Percentiles rank a stretch among this genome's conserved stretches.
Evolutionary conservation across 257 asterid genomes (phyloP).

Genomic region (Sherardia arvensis): DNA sequence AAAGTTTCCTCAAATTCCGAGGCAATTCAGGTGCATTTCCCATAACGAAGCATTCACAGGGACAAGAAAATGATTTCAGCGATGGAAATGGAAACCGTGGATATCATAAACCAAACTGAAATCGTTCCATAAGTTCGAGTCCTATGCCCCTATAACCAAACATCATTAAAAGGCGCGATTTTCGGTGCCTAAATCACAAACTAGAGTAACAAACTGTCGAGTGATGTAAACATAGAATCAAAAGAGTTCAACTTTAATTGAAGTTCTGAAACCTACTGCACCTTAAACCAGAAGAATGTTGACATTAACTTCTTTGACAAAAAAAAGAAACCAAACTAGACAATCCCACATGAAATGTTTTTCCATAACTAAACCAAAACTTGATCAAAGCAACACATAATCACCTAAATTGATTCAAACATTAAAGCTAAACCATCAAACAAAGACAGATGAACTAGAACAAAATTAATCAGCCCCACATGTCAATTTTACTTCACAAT

Average conservation of each 20-base stretch:
- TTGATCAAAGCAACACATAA: background rate
- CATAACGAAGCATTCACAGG: background rate
- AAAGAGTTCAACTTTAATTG: constrained; percentile 4
- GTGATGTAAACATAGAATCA: background rate
- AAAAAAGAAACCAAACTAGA: background rate
- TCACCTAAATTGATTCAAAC: background rate
- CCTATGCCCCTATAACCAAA: background rate
- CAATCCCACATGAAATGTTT: background rate
- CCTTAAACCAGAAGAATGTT: background rate
- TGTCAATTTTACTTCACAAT: background rate
- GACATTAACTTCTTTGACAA: background rate
- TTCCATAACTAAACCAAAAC: background rate
- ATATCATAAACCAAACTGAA: too few relatives aligned
- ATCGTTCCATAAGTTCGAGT: background rate
- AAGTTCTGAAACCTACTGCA: background rate
- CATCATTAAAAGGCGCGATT: background rate
- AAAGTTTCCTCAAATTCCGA: background rate
- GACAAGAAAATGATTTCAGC: background rate
- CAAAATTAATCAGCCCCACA: background rate
- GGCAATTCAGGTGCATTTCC: background rate
- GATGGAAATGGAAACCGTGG: background rate
- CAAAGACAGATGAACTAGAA: too few relatives aligned
- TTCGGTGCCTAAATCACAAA: background rate
- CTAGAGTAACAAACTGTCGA: background rate
- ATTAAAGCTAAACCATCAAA: background rate